phyloP scores from a whole-genome alignment of 1,139 yeast genomes.

The Lodderomyces beijingensis region DNA sequence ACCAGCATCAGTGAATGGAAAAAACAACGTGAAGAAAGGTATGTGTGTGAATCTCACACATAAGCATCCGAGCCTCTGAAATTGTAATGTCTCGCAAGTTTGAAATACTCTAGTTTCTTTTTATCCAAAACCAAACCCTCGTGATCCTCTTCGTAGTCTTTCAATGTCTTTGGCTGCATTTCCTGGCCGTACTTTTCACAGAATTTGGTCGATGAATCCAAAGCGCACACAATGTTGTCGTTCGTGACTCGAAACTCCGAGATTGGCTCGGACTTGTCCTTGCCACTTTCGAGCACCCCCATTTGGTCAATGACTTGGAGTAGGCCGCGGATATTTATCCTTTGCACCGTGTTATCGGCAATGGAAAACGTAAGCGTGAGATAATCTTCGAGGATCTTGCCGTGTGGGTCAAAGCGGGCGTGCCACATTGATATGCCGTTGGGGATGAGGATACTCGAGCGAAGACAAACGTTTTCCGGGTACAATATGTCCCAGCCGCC shows the following conservation, averaged over 20 bases:
- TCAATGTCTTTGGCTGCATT: constrained; percentile 1
- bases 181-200: constrained; percentile 25
- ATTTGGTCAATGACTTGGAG: constrained; percentile 17
- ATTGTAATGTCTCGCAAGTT: not conserved
- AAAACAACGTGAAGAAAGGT: too few relatives aligned
- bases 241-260: constrained; percentile 38
- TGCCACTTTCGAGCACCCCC: constrained; percentile 27
- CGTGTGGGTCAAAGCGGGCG: constrained; percentile 15
- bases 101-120: constrained; percentile 1
- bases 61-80: not conserved
- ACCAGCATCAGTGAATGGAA: too few relatives aligned
- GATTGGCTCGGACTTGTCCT: too few relatives aligned
- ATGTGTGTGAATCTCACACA: too few relatives aligned
- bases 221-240: constrained; percentile 33
- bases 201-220: constrained; percentile 23
- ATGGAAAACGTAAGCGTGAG: constrained; percentile 30
- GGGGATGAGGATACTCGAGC: constrained; percentile 27
- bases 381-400: constrained; percentile 27
- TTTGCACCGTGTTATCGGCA: constrained; percentile 32
- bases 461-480: constrained; percentile 19
- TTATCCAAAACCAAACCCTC: constrained; percentile 2
- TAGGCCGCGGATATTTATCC: constrained; percentile 29
- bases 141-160: not conserved
- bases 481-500: not conserved
- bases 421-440: constrained; percentile 33